Evolutionary conservation across 2,329 filamentous ascomycete species (phyloP), one percentile per base, ranked within the genome.

Genomic region (Colletotrichum lupini): DNA sequence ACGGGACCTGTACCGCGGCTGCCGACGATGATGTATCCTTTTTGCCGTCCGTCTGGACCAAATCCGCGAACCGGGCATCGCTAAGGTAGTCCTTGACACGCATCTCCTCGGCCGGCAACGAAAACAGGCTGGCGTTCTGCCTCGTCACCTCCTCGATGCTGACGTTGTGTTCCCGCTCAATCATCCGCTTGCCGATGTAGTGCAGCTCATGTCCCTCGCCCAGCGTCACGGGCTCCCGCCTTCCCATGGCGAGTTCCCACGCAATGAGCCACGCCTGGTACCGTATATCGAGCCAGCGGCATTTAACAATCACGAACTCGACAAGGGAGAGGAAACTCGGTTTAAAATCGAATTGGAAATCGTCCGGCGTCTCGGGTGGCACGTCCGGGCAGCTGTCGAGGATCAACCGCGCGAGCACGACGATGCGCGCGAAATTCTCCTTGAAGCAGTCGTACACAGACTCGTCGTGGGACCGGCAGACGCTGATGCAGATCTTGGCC

Each of bases 61-160:
- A 24, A 35, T 70, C 67, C 0, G 66, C 53, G 19, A 73, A 70
- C 16, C 70, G 67, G 14, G 42, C 24, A 28, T 73, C 70, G 32
- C 28, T 46, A 9, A 30, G 22, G 9, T 66, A 73, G 26, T 73
- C 70, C 22, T 53, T 70, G n/a, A 73, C 67, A 22, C 70, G 70
- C 70, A 73, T 73, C 60, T 73, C 70, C 22, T 73, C 70, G 5
- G 70, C 67, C 46, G 70, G 70, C n/a, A 73, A 30, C n/a, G 70
- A 73, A 35, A 73, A 73, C 5, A 70, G 56, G 3, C 30, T 46
- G 7, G 70, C 70, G 32, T 65, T 73, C 11, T 70, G 42, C 0
- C 32, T 42, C 14, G 42, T 70, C 0, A 73, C 55, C 30, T 73
- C 67, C 19, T 65, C 67, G 5, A 73, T 73, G 7, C 53, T 65